Percentiles rank a stretch among this genome's conserved stretches.
These are phyloP conservation scores for Capsicum chinense DNA, from an alignment of 257 asterid species.

Conservation along the genomic window DNA sequence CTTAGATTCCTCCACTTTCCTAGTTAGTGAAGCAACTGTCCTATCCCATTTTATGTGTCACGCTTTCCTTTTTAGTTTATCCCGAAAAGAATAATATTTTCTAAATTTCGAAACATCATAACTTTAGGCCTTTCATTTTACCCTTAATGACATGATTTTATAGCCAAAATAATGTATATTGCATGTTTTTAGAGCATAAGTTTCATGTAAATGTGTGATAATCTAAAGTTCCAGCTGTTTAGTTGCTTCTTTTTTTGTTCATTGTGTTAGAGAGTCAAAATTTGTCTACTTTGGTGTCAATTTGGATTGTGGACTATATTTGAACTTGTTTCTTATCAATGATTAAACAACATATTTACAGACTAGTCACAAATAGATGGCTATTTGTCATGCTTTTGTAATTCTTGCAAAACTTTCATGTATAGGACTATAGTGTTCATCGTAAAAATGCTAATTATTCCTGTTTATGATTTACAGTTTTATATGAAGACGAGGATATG, in stretches of 20 bases:
- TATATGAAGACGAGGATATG: constrained; percentile 74
- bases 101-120: not conserved
- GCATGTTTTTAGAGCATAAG: too few species aligned
- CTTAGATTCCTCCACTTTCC: not conserved
- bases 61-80: not conserved
- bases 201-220: too few species aligned
- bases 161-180: too few species aligned
- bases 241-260: too few species aligned
- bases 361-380: not conserved
- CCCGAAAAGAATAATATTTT: not conserved
- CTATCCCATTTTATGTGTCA: not conserved
- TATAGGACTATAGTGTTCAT: too few species aligned
- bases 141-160: too few species aligned
- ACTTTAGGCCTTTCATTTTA: too few species aligned
- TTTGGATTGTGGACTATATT: constrained; percentile 1
- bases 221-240: too few species aligned
- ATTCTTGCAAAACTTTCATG: not conserved
- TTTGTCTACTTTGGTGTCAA: not conserved
- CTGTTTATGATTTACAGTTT: constrained; percentile 54
- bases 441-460: not conserved
- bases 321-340: not conserved
- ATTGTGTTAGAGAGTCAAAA: too few species aligned
- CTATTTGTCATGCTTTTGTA: not conserved
- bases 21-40: not conserved
- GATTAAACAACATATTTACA: constrained; percentile 14